Percentiles rank a stretch among this genome's conserved stretches.
Conservation (phyloP, 78 protist genomes). For the Dictyostelium firmibasis region DNA sequence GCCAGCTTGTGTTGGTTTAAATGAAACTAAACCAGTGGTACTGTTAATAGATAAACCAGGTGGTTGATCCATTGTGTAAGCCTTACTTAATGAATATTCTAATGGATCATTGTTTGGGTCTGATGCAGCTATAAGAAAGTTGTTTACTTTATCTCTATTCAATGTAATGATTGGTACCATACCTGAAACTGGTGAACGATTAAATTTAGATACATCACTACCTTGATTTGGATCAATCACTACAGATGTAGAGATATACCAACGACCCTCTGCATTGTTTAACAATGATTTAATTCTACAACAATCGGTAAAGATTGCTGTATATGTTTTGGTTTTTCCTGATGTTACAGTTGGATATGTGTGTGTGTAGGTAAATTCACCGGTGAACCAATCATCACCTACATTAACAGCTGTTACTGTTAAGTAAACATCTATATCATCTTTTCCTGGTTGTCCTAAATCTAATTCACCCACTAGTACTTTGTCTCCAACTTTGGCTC, state of each 20-base stretch:
- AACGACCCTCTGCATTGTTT: slow-evolving; percentile 14
- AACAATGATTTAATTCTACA: slow-evolving; percentile 23
- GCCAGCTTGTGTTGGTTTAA: neutral
- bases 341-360: neutral
- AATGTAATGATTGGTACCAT: slow-evolving; percentile 44
- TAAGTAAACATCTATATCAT: neutral
- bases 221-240: neutral
- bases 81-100: neutral
- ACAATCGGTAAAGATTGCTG: neutral
- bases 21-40: slow-evolving; percentile 26
- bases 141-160: neutral
- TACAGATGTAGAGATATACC: neutral
- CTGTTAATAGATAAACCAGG: neutral
- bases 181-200: slow-evolving; percentile 67
- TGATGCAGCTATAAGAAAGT: slow-evolving; percentile 10
- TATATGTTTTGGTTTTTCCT: neutral
- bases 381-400: slow-evolving; percentile 27
- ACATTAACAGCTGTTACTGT: neutral
- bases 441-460: neutral
- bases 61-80: neutral
- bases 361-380: neutral
- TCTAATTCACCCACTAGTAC: neutral
- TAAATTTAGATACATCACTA: neutral
- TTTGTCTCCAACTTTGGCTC: neutral
- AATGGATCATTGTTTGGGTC: neutral